Percentiles rank a stretch among this genome's conserved stretches.
These are phyloP conservation scores for Passalora sequoiae DNA, from an alignment of 2,329 filamentous ascomycete species.

Conservation along the genomic window DNA sequence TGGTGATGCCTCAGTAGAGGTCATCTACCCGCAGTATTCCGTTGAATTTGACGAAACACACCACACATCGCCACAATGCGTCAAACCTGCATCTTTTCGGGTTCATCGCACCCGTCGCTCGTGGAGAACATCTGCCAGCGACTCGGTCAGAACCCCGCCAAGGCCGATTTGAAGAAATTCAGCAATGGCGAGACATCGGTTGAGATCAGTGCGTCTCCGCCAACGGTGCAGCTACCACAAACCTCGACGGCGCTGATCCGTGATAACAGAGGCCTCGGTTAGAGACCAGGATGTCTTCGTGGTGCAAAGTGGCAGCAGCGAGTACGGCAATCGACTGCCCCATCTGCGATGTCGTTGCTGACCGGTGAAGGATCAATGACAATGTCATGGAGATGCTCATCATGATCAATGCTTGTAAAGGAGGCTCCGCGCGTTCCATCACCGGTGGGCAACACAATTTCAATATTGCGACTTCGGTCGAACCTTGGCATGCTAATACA, in stretches of 20 bases:
- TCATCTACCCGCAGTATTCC: conserved; percentile 12
- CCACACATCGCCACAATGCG: conserved; percentile 47
- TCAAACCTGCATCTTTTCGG: conserved; percentile 63
- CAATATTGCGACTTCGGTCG: too few relatives aligned
- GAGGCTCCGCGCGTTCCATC: conserved; percentile 92
- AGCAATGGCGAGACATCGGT: conserved; percentile 67
- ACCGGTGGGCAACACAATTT: conserved; percentile 66
- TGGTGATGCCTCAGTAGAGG: conserved; percentile 24
- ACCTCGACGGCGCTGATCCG: conserved; percentile 28
- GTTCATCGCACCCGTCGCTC: conserved; percentile 59
- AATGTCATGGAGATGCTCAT: conserved; percentile 99
- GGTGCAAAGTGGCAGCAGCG: conserved; percentile 89
- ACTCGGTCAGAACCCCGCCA: conserved; percentile 55
- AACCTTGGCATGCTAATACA: conserved; percentile 2
- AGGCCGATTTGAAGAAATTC: conserved; percentile 61
- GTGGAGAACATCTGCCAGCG: conserved; percentile 63
- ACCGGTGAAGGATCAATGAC: conserved; percentile 72
- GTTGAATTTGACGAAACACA: neutral
- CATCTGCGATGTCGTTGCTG: conserved; percentile 13
- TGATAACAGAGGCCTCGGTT: conserved; percentile 56
- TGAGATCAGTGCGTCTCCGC: conserved; percentile 50
- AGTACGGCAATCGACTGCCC: conserved; percentile 39
- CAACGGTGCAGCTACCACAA: neutral
- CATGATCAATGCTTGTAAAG: conserved; percentile 98
- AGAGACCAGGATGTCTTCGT: conserved; percentile 99